Evolutionary conservation across 2,329 filamentous ascomycete species (phyloP).

Genomic region (Didymella keratinophila): DNA sequence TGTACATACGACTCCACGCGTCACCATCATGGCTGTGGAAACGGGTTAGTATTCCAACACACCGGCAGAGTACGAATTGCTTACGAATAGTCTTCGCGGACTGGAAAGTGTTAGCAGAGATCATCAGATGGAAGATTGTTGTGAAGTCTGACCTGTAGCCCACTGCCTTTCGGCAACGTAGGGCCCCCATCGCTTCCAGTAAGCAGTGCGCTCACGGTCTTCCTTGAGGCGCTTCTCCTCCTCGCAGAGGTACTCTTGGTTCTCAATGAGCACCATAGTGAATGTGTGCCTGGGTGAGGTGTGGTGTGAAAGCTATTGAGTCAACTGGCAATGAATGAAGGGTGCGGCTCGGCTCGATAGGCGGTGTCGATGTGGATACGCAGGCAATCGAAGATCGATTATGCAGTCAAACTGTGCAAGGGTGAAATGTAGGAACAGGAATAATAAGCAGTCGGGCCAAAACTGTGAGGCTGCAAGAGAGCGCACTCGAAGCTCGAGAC

Average conservation of each 20-base stretch:
- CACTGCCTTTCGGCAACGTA: constrained; percentile 95
- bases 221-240: constrained; percentile 91
- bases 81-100: constrained; percentile 89
- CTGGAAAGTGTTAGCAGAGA: constrained; percentile 56
- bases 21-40: constrained; percentile 75
- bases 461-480: constrained; percentile 13
- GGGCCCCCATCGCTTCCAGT: constrained; percentile 99
- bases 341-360: constrained; percentile 28
- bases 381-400: constrained; percentile 33
- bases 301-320: constrained; percentile 14
- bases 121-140: constrained; percentile 3
- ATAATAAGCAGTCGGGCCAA: constrained; percentile 11
- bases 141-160: constrained; percentile 75
- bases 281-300: constrained; percentile 20
- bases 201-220: constrained; percentile 81
- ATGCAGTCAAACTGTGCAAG: constrained; percentile 26
- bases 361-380: constrained; percentile 34
- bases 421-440: constrained; percentile 21
- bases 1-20: constrained; percentile 87
- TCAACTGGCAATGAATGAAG: constrained; percentile 19
- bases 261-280: constrained; percentile 87
- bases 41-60: constrained; percentile 35
- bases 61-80: constrained; percentile 40
- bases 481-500: constrained; percentile 17
- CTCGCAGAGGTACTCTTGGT: constrained; percentile 84